phyloP scores from a whole-genome alignment of 176 grass and related monocot species.

The Hyparrhenia diplandra region DNA sequence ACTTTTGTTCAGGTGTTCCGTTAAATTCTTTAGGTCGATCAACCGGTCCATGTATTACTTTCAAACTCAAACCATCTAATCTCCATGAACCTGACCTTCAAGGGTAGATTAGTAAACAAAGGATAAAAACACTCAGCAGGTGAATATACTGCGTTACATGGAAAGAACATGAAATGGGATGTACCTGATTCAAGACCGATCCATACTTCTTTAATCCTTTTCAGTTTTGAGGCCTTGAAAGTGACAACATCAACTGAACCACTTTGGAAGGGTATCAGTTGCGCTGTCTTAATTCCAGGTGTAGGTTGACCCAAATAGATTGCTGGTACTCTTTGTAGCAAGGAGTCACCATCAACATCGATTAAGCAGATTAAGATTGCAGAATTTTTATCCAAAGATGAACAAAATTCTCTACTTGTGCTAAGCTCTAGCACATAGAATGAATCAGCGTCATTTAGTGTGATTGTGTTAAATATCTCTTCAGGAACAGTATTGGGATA shows the following conservation, averaged over 20 bases:
- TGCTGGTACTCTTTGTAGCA: slow-evolving; percentile 66
- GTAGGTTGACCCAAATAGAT: slow-evolving; percentile 38
- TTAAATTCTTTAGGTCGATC: slow-evolving; percentile 21
- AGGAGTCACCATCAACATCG: slow-evolving; percentile 50
- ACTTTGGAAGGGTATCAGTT: slow-evolving; percentile 54
- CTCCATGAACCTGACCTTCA: slow-evolving; percentile 92
- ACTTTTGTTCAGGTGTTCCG: slow-evolving; percentile 24
- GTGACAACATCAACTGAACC: slow-evolving; percentile 63
- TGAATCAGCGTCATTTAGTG: slow-evolving; percentile 48
- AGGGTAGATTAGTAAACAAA: slow-evolving; percentile 12
- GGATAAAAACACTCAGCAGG: slow-evolving; percentile 6
- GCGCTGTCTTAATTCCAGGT: slow-evolving; percentile 12
- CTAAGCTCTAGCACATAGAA: slow-evolving; percentile 73
- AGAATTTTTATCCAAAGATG: slow-evolving; percentile 66
- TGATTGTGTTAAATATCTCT: slow-evolving; percentile 39
- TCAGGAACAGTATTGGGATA: slow-evolving; percentile 43
- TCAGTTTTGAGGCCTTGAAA: slow-evolving; percentile 62
- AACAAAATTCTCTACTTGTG: slow-evolving; percentile 76
- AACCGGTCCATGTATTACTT: slow-evolving; percentile 52
- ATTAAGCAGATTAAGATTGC: slow-evolving; percentile 71
- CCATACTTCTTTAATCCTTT: slow-evolving; percentile 75
- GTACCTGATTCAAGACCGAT: slow-evolving; percentile 89
- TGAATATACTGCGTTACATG: background rate
- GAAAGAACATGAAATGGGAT: background rate
- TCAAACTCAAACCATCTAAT: slow-evolving; percentile 65